Conservation (phyloP, 805 yeast species). For the Komagataella pastoris region DNA sequence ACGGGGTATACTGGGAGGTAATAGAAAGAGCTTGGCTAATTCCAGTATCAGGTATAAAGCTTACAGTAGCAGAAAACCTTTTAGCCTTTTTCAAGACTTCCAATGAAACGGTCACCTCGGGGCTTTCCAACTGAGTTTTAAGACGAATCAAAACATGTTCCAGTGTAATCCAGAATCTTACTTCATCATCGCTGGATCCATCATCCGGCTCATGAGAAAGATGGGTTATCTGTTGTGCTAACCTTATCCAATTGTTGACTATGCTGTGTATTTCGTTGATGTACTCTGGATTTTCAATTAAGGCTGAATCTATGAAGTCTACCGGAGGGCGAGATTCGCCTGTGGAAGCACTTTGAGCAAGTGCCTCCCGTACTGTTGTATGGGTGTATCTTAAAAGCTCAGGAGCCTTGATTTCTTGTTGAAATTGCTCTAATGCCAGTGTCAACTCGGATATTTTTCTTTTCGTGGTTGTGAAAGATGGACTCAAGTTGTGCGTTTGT, state of each 20-base stretch:
- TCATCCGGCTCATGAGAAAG: conserved; percentile 37
- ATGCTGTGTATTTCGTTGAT: conserved; percentile 57
- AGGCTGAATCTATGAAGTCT: conserved; percentile 13
- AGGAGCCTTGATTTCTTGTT: conserved; percentile 57
- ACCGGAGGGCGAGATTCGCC: conserved; percentile 4
- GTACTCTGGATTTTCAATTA: conserved; percentile 33
- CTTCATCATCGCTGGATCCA: conserved; percentile 51
- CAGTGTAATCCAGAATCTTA: conserved; percentile 66
- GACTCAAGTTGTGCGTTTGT: neutral
- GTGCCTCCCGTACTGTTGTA: conserved; percentile 28
- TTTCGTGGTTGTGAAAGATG: conserved; percentile 24
- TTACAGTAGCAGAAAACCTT: conserved; percentile 67
- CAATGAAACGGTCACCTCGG: conserved; percentile 42
- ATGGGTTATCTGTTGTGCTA: conserved; percentile 42
- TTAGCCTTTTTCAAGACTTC: conserved; percentile 54
- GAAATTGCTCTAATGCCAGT: conserved; percentile 50
- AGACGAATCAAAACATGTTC: conserved; percentile 45
- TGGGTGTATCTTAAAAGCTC: conserved; percentile 41
- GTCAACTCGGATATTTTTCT: conserved; percentile 59
- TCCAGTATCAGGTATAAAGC: conserved; percentile 61
- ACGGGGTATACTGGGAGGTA: conserved; percentile 42
- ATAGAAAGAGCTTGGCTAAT: conserved; percentile 36
- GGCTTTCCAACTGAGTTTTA: conserved; percentile 40
- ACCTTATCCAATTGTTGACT: conserved; percentile 65
- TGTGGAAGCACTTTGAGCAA: conserved; percentile 9